Evolutionary conservation across 2,329 filamentous ascomycete species (phyloP).

Genomic region (Dryadomyces quercivorus): DNA sequence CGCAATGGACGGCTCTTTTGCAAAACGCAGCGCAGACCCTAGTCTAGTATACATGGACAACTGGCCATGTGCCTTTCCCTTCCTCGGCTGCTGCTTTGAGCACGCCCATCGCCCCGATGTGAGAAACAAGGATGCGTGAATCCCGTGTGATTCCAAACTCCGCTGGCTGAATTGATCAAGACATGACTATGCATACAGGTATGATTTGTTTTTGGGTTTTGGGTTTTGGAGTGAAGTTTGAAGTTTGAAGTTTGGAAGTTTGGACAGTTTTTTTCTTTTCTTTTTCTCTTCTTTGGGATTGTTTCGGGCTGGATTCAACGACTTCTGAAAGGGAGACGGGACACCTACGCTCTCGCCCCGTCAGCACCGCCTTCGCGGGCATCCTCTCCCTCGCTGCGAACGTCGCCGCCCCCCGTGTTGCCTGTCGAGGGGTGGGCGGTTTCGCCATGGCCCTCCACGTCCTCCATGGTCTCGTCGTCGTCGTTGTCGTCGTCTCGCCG

Average conservation of each 20-base stretch:
- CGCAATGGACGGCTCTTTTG: neutral
- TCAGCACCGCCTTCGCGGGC: constrained; percentile 89
- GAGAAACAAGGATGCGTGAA: neutral
- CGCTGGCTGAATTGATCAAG: neutral
- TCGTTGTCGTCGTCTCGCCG: constrained; percentile 46
- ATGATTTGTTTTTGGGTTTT: constrained; percentile 1
- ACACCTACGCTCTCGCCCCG: constrained; percentile 98
- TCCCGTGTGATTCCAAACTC: neutral
- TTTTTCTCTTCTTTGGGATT: neutral
- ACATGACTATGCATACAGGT: constrained; percentile 4
- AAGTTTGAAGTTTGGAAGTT: no score
- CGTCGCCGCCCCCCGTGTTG: constrained; percentile 76
- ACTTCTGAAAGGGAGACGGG: constrained; percentile 18
- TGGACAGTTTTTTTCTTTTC: neutral
- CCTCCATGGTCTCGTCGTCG: constrained; percentile 68
- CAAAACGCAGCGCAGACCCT: neutral
- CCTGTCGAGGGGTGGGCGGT: constrained; percentile 52
- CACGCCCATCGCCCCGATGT: neutral
- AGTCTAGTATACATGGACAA: neutral
- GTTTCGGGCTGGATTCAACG: neutral
- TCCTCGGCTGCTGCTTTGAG: neutral
- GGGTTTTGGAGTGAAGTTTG: no score
- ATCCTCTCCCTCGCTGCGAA: constrained; percentile 79
- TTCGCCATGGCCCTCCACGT: constrained; percentile 55
- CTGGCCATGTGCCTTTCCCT: neutral